phyloP scores from a whole-genome alignment of 306 rosid genomes.

The barrel medic (Medicago truncatula) region MtrunA17r5.0-ANR NC_053045.1:42405501-42406000 shows the following conservation, averaged over 20 bases:
- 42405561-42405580: background rate
- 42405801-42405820: slow-evolving; percentile 1
- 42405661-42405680: slow-evolving; percentile 6
- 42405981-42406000: slow-evolving; percentile 27
- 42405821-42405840: slow-evolving; percentile 11
- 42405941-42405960: slow-evolving; percentile 98
- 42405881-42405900: slow-evolving; percentile 98
- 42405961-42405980: slow-evolving; percentile 76
- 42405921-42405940: slow-evolving; percentile 87
- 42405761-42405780: slow-evolving; percentile 8
- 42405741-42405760: slow-evolving; percentile 10
- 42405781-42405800: slow-evolving; percentile 12
- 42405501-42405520: background rate
- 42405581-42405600: background rate
- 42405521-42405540: background rate
- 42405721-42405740: background rate
- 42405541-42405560: background rate
- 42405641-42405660: background rate
- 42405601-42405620: background rate
- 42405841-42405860: slow-evolving; percentile 22
- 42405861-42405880: slow-evolving; percentile 59
- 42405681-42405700: background rate
- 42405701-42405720: background rate
- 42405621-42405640: background rate
- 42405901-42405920: slow-evolving; percentile 94